Percentiles rank a stretch among this genome's conserved stretches.
Conservation (phyloP, 257 asterid genomes). For the Echites panduratus region DNA sequence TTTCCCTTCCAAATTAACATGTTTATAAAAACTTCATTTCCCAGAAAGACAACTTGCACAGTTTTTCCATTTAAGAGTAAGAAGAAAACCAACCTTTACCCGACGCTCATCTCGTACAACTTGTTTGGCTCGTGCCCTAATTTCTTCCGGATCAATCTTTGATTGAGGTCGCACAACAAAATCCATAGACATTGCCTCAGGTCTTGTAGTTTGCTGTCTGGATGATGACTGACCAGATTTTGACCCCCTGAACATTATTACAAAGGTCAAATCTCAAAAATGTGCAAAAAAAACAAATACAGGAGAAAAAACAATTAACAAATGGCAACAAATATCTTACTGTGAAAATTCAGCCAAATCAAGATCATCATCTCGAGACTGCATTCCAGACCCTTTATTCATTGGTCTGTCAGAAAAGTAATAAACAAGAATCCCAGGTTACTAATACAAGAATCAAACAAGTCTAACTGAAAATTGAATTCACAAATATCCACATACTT, state of each 20-base stretch:
- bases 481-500: conserved; percentile 31
- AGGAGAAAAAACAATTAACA: neutral
- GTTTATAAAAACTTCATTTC: no score
- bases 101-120: conserved; percentile 68
- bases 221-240: conserved; percentile 71
- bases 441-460: no score
- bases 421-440: neutral
- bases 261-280: conserved; percentile 17
- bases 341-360: conserved; percentile 56
- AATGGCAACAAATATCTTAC: conserved; percentile 26
- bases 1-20: no score
- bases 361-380: conserved; percentile 77
- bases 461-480: neutral
- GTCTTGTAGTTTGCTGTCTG: conserved; percentile 54
- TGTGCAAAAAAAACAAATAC: neutral
- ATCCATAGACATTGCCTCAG: conserved; percentile 87
- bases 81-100: conserved; percentile 46
- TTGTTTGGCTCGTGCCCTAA: conserved; percentile 73
- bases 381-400: conserved; percentile 59
- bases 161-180: conserved; percentile 91
- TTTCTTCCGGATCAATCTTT: conserved; percentile 83
- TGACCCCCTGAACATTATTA: conserved; percentile 45
- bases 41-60: neutral
- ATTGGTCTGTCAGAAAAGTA: conserved; percentile 37
- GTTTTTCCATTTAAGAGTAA: neutral